Evolutionary conservation across 129 eudicot genomes (phyloP), one percentile per base, ranked within the genome.

Genomic region (Lactuca saligna): DNA sequence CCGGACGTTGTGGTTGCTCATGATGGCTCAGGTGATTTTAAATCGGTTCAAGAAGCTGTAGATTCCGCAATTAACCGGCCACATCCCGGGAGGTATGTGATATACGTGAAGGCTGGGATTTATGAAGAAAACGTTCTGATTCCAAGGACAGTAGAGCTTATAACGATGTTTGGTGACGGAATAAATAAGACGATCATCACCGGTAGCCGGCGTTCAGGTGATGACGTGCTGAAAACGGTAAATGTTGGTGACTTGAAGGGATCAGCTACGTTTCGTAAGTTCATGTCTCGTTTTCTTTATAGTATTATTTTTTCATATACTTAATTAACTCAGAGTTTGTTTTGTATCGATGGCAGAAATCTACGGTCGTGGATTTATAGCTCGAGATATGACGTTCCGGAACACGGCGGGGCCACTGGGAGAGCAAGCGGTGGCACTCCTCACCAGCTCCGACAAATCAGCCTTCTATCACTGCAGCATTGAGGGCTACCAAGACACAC

Each of bases 131-230:
- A 81, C 4, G 68, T 89, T 0, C 49, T 61, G 5, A 72, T 89
- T n/a, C 59, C 57, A 0, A 58, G 66, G 53, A 34, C 59, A 15
- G 72, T 68, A 12, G n/a, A 17, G 3, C 61, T 76, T 59, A 69
- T 89, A 25, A 77, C 35, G 39, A 83, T 89, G 71, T 86, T 73
- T 59, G 96, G 96, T 59, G 96, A 86, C 25, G 96, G 96, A 63
- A 82, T 87, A 12, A 32, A 75, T 32, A 75, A 57, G 48, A 72
- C 87, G 9, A 77, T 83, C 54, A 80, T 89, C 62, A 83, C 93
- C 0, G 83, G 93, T 35, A 9, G 4, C 53, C n/a, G 58, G 51
- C 70, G 61, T 76, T 17, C 33, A 6, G 65, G 70, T 69, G 80
- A 64, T 49, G 69, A 67, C 55, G 6, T 4, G 74, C n/a, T 50